Evolutionary conservation across 192 early-diverging fungal genomes (phyloP).

Genomic region (Jimgerdemannia flammicorona): DNA sequence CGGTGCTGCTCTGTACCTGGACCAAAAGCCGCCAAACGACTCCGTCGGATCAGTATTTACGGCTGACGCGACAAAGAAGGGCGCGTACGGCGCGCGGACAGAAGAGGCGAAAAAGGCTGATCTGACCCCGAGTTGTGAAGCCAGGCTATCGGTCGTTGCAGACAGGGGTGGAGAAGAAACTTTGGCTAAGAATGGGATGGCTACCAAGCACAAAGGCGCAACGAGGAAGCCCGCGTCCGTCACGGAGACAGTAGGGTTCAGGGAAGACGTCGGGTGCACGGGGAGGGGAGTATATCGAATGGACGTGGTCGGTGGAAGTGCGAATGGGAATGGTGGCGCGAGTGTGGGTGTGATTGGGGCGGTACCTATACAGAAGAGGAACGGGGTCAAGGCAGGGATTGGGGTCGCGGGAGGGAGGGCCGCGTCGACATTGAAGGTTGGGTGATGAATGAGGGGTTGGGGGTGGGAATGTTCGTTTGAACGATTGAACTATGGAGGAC

Average conservation of each 20-base stretch:
- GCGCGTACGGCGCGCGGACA: too few species aligned
- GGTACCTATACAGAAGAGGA: neutral
- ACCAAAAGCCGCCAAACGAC: neutral
- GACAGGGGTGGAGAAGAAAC: too few species aligned
- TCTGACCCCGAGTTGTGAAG: too few species aligned
- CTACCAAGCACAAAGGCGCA: too few species aligned
- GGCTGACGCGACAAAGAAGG: neutral
- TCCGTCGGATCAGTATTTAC: neutral
- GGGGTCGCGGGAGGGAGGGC: neutral
- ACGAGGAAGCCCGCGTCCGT: too few species aligned
- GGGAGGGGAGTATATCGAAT: neutral
- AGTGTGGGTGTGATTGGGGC: neutral
- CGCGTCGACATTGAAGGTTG: neutral
- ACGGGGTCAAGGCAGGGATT: neutral
- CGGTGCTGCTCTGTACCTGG: neutral
- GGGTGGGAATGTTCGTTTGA: too few species aligned
- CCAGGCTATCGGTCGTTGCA: too few species aligned
- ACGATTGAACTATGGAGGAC: too few species aligned
- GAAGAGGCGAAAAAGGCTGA: too few species aligned
- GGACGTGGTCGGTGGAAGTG: neutral
- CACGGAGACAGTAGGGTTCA: too few species aligned
- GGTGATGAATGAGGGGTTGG: too few species aligned
- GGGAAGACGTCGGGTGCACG: neutral
- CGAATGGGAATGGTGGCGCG: neutral
- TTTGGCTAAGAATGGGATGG: too few species aligned